phyloP scores from a whole-genome alignment of 495 filamentous ascomycete species.

The Neurospora discreta region DNA sequence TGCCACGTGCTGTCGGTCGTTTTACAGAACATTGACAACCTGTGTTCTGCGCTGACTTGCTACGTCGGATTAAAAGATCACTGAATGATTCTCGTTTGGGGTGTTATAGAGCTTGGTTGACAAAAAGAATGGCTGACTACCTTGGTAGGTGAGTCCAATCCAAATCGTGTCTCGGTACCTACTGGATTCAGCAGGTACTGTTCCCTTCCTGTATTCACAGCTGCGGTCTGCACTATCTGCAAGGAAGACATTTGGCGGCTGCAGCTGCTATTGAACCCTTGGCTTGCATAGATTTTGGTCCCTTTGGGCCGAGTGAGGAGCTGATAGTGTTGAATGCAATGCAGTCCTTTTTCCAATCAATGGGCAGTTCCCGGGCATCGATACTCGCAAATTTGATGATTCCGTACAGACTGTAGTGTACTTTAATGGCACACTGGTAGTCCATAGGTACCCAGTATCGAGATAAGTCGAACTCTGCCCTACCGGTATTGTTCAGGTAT shows the following conservation, averaged over 20 bases:
- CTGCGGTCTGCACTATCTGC: not conserved
- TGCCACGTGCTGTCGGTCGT: not conserved
- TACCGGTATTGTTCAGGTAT: not conserved
- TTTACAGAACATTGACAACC: not conserved
- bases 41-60: not conserved
- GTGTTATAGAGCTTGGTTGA: not conserved
- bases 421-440: not conserved
- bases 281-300: not conserved
- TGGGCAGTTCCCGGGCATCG: not conserved
- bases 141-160: not conserved
- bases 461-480: not conserved
- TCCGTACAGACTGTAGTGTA: not conserved
- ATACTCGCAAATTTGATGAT: not conserved
- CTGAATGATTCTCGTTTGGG: not conserved
- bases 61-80: not conserved
- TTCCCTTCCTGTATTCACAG: not conserved
- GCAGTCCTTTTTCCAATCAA: not conserved
- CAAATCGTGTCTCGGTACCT: not conserved
- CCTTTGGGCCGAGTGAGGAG: not conserved
- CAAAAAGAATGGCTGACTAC: not conserved
- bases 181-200: not conserved
- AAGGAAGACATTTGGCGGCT: not conserved
- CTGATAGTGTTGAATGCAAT: not conserved
- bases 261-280: not conserved
- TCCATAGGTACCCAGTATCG: not conserved